Base-by-base conservation (phyloP, 352 stramenopile species). In the Phytophthora fragariae region DNA sequence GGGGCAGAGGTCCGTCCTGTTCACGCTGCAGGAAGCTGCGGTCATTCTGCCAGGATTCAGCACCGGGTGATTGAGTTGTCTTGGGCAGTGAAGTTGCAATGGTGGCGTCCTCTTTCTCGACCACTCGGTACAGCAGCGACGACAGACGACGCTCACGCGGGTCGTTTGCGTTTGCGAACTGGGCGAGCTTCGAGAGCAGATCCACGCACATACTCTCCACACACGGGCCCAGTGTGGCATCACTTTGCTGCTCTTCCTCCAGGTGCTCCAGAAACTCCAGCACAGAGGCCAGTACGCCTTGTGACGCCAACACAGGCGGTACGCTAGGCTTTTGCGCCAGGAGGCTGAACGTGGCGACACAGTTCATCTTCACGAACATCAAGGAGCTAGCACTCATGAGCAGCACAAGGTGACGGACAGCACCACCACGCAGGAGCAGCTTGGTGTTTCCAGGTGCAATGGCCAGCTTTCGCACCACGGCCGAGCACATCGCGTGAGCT, bases 381-480 rank as follows among this genome's bases (percentile, higher is more conserved):
- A 59, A 67, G 9, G 62, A 60, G 52, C 50, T 57, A 8, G 76
- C 65, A 9, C 77, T 72, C 68, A 92, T 64, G n/a, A 94, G 75
- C 57, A 83, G 50, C 5, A 80, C 82, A 14, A 92, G 70, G 31
- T 86, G 76, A 7, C 64, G 73, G n/a, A 92, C 79, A 37, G 74
- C 80, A 27, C 81, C 85, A 46, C 84, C 82, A 53, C 89, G 84
- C 8, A 93, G 65, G 21, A 94, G 83, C 4, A 78, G 57, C 44
- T 90, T 56, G n/a, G 69, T 79, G 66, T 94, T 94, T n/a, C 87
- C 85, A 12, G 87, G 87, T 14, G 85, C 84, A 19, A 92, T 83
- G 1, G 85, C 81, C 31, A 94, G 57, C 62, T 92, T 94, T 14
- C 87, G 79, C 12, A 94, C 62, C 10, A 90, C 85, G 2, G 85